Conservation (phyloP, 768 basidiomycete species). For the Lyophyllum atratum region DNA sequence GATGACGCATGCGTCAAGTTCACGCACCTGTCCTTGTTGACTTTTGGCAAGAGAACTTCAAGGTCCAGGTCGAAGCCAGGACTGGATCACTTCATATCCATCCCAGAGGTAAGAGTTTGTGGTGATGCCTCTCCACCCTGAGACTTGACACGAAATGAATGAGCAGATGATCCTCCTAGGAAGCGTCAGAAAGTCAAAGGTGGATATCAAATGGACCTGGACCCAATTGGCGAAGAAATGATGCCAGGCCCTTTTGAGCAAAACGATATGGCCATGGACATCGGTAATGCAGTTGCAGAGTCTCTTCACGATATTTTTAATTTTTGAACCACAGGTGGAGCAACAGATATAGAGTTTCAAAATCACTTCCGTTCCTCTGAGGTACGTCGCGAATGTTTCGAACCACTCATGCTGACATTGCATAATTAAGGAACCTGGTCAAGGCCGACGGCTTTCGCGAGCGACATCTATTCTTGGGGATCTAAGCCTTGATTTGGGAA, state of each 20-base stretch:
- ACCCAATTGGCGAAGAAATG: not conserved
- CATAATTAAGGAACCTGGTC: conserved; percentile 72
- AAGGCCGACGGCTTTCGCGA: conserved; percentile 74
- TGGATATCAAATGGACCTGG: not conserved
- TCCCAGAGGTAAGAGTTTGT: conserved; percentile 27
- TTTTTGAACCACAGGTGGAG: not conserved
- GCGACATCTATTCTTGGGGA: conserved; percentile 54
- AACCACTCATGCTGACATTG: not conserved
- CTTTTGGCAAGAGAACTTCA: conserved; percentile 78
- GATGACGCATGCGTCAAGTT: conserved; percentile 42
- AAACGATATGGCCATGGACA: conserved; percentile 2
- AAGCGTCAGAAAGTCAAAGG: conserved; percentile 49
- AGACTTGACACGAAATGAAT: not conserved
- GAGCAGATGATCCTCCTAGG: conserved; percentile 39
- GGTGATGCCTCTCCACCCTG: not conserved
- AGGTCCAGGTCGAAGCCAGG: conserved; percentile 66
- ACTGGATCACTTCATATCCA: conserved; percentile 46
- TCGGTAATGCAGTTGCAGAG: not conserved
- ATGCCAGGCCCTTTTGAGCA: not conserved
- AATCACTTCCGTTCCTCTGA: conserved; percentile 54
- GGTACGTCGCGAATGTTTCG: conserved; percentile 31
- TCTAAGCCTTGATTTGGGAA: conserved; percentile 45
- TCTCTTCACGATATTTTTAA: not conserved
- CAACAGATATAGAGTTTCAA: conserved; percentile 6
- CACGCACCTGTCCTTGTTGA: conserved; percentile 64